phyloP scores from a whole-genome alignment of 1,284 basidiomycete genomes.

The Marasmius tenuissimus region DNA sequence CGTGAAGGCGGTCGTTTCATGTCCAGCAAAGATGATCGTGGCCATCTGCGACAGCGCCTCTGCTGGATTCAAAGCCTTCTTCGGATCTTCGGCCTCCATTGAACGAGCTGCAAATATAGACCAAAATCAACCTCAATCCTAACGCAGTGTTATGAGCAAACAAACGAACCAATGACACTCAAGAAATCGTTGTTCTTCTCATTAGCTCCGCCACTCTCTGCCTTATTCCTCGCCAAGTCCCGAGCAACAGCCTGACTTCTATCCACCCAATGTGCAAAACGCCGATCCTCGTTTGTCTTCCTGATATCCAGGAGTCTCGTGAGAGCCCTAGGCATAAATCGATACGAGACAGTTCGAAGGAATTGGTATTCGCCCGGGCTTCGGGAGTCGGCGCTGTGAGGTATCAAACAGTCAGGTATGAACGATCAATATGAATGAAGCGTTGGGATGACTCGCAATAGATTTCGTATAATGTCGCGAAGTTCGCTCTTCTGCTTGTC shows the following conservation, averaged over 20 bases:
- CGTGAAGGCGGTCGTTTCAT: not conserved
- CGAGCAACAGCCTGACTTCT: not conserved
- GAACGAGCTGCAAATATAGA: not conserved
- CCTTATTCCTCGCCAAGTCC: not conserved
- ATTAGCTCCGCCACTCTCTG: not conserved
- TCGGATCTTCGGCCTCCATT: not conserved
- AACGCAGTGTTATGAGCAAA: not conserved
- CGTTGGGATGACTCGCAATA: not conserved
- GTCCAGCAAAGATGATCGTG: not conserved
- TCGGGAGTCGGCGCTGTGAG: not conserved
- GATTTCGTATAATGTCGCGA: not conserved
- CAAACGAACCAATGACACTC: not conserved
- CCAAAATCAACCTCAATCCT: not conserved
- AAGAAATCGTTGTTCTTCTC: not conserved
- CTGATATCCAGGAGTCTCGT: not conserved
- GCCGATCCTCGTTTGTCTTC: not conserved
- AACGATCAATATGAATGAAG: not conserved
- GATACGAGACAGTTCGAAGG: not conserved
- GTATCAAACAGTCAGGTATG: too few relatives aligned
- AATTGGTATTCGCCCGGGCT: not conserved
- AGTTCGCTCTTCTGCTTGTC: not conserved
- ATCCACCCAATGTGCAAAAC: not conserved
- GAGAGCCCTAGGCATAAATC: not conserved
- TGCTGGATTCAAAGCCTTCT: not conserved
- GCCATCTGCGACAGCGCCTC: not conserved